phyloP scores from a whole-genome alignment of 192 early-diverging fungal genomes.

The Polychytrium aggregatum region DNA sequence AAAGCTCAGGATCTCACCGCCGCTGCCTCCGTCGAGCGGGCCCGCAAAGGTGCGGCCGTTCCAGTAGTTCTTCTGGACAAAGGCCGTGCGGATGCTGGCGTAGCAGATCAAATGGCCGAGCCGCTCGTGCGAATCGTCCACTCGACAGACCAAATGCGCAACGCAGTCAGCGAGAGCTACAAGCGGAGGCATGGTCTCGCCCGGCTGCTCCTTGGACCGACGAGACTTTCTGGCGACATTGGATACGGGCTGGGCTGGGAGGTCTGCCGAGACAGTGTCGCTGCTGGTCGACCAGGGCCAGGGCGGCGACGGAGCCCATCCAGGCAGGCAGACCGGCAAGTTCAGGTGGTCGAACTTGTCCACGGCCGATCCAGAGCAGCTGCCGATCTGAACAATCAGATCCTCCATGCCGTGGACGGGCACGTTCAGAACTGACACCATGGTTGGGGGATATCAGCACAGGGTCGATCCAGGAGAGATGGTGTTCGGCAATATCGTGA shows the following conservation, averaged over 20 bases:
- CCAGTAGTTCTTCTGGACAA: conserved; percentile 11
- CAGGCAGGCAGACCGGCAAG: conserved; percentile 16
- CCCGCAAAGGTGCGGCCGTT: conserved; percentile 21
- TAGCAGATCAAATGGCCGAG: conserved; percentile 19
- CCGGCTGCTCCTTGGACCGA: neutral
- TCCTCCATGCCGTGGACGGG: conserved; percentile 11
- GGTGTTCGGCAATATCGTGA: no score
- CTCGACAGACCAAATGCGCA: conserved; percentile 19
- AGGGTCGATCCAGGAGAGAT: no score
- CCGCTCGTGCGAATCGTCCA: conserved; percentile 18
- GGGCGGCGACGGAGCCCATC: conserved; percentile 1
- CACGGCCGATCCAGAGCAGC: conserved; percentile 9
- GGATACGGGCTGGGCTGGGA: neutral
- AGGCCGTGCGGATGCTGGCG: conserved; percentile 9
- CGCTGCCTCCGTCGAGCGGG: neutral
- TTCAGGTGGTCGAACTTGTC: conserved; percentile 11
- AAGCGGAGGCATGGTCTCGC: conserved; percentile 1
- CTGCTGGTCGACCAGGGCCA: neutral
- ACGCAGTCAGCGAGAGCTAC: conserved; percentile 14
- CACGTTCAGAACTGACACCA: conserved; percentile 22
- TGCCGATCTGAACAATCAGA: conserved; percentile 13
- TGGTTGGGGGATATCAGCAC: no score
- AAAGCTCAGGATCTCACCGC: conserved; percentile 13
- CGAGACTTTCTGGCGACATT: neutral
- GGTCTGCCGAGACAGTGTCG: neutral